Conservation (phyloP, 1,139 yeast species). For the Hyphopichia burtonii region DNA sequence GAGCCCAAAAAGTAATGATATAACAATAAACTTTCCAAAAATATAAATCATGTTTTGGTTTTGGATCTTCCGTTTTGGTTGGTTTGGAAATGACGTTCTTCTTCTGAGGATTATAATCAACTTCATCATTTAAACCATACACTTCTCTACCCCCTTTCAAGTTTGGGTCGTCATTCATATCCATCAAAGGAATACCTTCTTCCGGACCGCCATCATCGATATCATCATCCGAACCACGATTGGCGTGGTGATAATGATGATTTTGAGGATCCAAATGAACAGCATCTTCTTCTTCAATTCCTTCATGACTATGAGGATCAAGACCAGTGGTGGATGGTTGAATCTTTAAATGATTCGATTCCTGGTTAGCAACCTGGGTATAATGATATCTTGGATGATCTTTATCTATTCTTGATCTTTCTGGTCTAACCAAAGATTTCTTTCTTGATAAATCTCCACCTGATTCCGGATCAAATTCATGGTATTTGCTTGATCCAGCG, state of each 20-base stretch:
- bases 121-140: constrained; percentile 63
- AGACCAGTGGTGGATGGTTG: constrained; percentile 75
- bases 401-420: constrained; percentile 65
- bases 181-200: constrained; percentile 50
- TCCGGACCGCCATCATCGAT: constrained; percentile 19
- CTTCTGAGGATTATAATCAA: constrained; percentile 27
- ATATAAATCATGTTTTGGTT: constrained; percentile 39
- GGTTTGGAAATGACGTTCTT: constrained; percentile 25
- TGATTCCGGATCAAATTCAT: constrained; percentile 49
- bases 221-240: constrained; percentile 11
- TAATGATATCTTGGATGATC: constrained; percentile 78
- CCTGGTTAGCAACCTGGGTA: constrained; percentile 76
- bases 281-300: constrained; percentile 9
- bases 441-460: constrained; percentile 50
- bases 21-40: constrained; percentile 84
- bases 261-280: constrained; percentile 9
- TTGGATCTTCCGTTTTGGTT: constrained; percentile 9
- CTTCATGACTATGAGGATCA: constrained; percentile 46
- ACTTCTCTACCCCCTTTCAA: constrained; percentile 48
- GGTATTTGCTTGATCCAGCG: constrained; percentile 23
- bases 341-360: constrained; percentile 58
- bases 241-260: constrained; percentile 5
- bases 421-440: constrained; percentile 76
- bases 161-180: constrained; percentile 20
- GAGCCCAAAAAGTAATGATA: constrained; percentile 87